phyloP scores from a whole-genome alignment of 169 alveolate genomes.

The Eimeria nieschulzi region DNA sequence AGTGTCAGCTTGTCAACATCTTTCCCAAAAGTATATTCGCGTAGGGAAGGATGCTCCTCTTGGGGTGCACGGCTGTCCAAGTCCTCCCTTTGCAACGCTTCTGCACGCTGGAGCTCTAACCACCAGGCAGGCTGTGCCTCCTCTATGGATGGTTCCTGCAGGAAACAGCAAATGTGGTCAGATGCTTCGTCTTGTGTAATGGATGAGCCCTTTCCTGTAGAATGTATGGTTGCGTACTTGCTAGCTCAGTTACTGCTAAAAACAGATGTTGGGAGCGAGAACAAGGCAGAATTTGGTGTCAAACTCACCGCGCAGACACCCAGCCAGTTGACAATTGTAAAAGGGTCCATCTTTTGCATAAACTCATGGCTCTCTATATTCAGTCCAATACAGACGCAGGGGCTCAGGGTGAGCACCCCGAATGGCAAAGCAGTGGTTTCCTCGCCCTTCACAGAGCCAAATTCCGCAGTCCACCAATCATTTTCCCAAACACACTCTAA shows the following conservation, averaged over 20 bases:
- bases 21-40: neutral
- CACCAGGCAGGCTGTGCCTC: conserved; percentile 71
- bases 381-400: no score
- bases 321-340: conserved; percentile 42
- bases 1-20: conserved; percentile 8
- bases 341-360: conserved; percentile 32
- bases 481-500: no score
- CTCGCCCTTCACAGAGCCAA: no score
- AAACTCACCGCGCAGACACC: conserved; percentile 56
- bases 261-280: no score
- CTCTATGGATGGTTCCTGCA: conserved; percentile 62
- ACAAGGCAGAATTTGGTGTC: no score
- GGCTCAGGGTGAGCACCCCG: no score
- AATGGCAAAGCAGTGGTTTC: no score
- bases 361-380: neutral
- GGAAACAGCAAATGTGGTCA: neutral
- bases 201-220: neutral
- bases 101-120: conserved; percentile 42
- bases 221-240: neutral
- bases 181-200: neutral
- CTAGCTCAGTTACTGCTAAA: neutral
- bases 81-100: neutral
- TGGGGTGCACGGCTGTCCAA: neutral
- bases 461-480: no score
- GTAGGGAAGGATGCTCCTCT: neutral